These are phyloP conservation scores for Amoeboaphelidium occidentale DNA, from an alignment of 371 early-diverging fungal genomes.

Conservation along the genomic window DNA sequence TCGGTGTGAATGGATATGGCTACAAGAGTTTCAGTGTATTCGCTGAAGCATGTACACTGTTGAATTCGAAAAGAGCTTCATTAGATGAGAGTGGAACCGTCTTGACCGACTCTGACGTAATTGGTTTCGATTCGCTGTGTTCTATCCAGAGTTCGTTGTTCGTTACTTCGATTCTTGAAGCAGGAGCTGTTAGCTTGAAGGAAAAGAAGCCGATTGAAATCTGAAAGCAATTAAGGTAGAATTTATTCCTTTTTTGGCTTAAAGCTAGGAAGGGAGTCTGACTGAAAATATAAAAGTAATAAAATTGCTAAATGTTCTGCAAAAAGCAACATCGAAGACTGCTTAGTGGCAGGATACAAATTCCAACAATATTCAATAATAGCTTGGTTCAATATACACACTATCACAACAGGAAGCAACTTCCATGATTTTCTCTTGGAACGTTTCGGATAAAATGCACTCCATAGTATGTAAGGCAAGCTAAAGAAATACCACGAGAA, in stretches of 20 bases:
- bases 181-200: too few relatives aligned
- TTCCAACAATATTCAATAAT: constrained; percentile 51
- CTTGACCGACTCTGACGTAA: too few relatives aligned
- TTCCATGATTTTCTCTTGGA: background rate
- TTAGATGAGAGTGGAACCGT: too few relatives aligned
- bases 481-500: constrained; percentile 76
- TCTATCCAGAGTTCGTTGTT: too few relatives aligned
- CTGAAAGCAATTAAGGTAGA: too few relatives aligned
- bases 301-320: constrained; percentile 19
- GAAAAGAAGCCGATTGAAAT: too few relatives aligned
- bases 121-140: too few relatives aligned
- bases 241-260: too few relatives aligned
- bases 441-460: constrained; percentile 4
- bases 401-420: constrained; percentile 10
- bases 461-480: constrained; percentile 52
- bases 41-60: constrained; percentile 6
- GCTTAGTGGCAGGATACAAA: constrained; percentile 35
- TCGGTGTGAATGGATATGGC: constrained; percentile 19
- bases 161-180: too few relatives aligned
- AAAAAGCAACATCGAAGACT: constrained; percentile 24
- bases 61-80: too few relatives aligned
- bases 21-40: constrained; percentile 16
- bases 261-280: too few relatives aligned
- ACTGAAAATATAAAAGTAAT: too few relatives aligned
- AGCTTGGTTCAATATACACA: constrained; percentile 5